These are phyloP conservation scores for Lolium perenne DNA, from an alignment of 176 grass and related monocot species.

Conservation along the genomic window DNA sequence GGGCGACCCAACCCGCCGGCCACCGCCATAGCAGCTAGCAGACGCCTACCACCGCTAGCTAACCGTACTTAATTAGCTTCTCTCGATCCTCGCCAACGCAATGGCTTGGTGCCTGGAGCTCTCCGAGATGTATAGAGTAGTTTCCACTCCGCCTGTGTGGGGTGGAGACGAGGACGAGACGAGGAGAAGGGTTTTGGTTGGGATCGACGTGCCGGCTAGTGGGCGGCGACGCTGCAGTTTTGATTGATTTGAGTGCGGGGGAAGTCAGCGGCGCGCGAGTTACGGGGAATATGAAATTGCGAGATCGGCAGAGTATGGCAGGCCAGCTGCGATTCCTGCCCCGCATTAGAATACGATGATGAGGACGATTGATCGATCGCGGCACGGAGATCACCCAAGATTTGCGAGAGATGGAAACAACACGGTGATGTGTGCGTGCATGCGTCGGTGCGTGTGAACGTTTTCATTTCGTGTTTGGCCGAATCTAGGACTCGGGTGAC, in stretches of 20 bases:
- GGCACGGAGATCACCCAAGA: not conserved
- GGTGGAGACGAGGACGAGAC: not conserved
- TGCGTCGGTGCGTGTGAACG: not conserved
- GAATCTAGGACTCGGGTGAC: not conserved
- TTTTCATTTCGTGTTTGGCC: not conserved
- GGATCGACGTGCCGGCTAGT: constrained; percentile 41
- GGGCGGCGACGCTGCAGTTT: constrained; percentile 9
- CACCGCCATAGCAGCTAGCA: constrained; percentile 24
- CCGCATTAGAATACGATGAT: constrained; percentile 2
- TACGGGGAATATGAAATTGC: constrained; percentile 26
- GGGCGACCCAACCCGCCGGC: constrained; percentile 37
- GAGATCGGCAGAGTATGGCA: constrained; percentile 1
- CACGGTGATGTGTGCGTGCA: not conserved
- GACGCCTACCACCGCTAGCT: no score
- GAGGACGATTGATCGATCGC: not conserved
- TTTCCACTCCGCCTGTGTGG: not conserved
- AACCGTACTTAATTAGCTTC: not conserved
- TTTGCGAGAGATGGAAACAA: not conserved
- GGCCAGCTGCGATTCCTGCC: constrained; percentile 31
- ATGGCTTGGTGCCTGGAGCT: not conserved
- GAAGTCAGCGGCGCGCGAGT: constrained; percentile 38
- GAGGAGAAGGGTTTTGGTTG: constrained; percentile 20
- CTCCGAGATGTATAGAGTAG: constrained; percentile 4
- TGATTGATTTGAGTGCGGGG: constrained; percentile 1
- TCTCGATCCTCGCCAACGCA: not conserved